Base-by-base conservation (phyloP, 768 basidiomycete species). In the Kwoniella pini region DNA sequence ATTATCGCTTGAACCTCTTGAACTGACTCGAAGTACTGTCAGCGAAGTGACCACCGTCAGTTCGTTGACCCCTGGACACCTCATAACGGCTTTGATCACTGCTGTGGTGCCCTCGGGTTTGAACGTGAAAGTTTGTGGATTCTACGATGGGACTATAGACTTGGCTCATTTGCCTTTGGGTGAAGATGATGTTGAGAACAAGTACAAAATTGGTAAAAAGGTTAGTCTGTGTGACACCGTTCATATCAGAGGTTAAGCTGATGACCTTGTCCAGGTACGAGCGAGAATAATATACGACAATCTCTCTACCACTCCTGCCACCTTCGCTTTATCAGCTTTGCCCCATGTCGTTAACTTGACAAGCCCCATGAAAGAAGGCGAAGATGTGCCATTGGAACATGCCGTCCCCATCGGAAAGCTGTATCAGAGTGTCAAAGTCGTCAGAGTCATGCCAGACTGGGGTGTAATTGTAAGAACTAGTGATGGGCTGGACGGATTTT, bases 81-180 rank as follows among this genome's bases (percentile, higher is more conserved):
- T 94, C 17, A 91, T 94, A 21, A 86, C 89, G 75, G 85, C 84
- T 10, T 81, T 95, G 38, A 83, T 99, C 57, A 96, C 92, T 1
- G 85, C 86, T 19, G 83, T 88, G 21, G 81, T 86, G 40, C 81
- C 87, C 15, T 82, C 80, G 24, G 96, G 96, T 17, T 80, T 97
- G 31, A 90, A 89, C 74, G 80, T 98, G 28, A 94, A 95, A 79
- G 81, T 97, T 17, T 83, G 94, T 24, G 93, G 91, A 0, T 94
- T 88, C 77, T 98, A 92, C 78, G 88, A 90, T 36, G 95, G 92
- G 30, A 95, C 91, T 0, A 82, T 89, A 24, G 93, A 96, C 71
- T 82, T 85, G 33, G 84, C 88, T 58, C 95, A 98, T 79, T 79
- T 95, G 13, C 82, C 67, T 10, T 48, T 77, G 10, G 69, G 71